Evolutionary conservation across 345 rosid genomes (phyloP).

Genomic region (Populus davidiana): DNA sequence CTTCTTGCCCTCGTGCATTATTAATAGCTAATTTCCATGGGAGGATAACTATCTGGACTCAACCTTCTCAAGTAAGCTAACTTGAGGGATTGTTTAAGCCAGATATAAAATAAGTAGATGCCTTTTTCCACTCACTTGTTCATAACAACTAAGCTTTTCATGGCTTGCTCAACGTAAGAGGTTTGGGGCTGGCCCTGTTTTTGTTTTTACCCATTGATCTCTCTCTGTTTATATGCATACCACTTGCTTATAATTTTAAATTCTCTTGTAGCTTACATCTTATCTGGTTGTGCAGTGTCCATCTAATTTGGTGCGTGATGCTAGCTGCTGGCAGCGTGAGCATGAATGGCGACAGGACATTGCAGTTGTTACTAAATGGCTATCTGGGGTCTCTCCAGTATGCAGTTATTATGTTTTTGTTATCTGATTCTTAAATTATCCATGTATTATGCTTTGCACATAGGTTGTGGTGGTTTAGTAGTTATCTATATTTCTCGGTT

Average conservation of each 20-base stretch:
- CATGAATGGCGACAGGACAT: constrained; percentile 99
- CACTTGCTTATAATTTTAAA: neutral
- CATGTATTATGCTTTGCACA: neutral
- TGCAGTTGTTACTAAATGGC: constrained; percentile 96
- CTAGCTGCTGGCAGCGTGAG: constrained; percentile 94
- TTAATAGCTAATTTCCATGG: constrained; percentile 95
- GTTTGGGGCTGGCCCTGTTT: neutral
- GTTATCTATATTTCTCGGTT: neutral
- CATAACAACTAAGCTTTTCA: neutral
- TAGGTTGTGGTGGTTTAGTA: neutral
- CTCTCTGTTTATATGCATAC: neutral
- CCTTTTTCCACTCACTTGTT: constrained; percentile 8
- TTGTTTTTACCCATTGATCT: constrained; percentile 1
- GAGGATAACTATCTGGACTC: constrained; percentile 94
- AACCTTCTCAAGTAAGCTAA: constrained; percentile 72
- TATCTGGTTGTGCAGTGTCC: constrained; percentile 57
- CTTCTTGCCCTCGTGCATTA: constrained; percentile 90
- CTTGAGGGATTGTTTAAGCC: neutral
- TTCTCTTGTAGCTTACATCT: constrained; percentile 7
- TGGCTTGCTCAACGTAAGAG: neutral
- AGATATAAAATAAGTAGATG: constrained; percentile 1
- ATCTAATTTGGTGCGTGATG: constrained; percentile 77
- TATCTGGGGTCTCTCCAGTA: constrained; percentile 91
- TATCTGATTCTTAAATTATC: neutral
- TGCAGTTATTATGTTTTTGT: constrained; percentile 22